Evolutionary conservation across 495 filamentous ascomycete genomes (phyloP).

Genomic region (Cercophora newfieldiana): DNA sequence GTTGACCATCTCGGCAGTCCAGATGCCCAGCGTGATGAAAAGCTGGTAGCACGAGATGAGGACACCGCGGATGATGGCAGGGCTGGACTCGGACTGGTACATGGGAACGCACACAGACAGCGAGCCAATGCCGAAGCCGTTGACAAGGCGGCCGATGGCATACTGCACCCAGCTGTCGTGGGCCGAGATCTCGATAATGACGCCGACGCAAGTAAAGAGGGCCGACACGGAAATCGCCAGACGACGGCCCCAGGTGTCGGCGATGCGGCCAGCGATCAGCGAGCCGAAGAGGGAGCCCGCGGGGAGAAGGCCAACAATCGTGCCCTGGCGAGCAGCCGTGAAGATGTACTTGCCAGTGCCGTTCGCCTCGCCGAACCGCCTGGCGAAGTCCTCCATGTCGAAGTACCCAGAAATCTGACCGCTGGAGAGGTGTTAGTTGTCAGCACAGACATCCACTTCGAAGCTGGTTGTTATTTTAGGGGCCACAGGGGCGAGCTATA

Average conservation of each 20-base stretch:
- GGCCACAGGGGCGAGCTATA: neutral
- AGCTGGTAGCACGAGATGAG: constrained; percentile 77
- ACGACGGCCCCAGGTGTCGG: constrained; percentile 47
- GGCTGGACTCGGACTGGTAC: constrained; percentile 71
- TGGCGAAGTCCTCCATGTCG: constrained; percentile 56
- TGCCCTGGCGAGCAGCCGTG: constrained; percentile 51
- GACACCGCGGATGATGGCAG: constrained; percentile 64
- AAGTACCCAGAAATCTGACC: constrained; percentile 59
- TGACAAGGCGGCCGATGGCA: constrained; percentile 57
- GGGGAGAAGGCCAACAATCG: constrained; percentile 58
- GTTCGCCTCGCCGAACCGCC: constrained; percentile 46
- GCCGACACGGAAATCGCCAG: constrained; percentile 57
- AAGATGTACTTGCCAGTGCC: constrained; percentile 39
- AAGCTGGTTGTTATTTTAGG: neutral
- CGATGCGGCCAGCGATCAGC: constrained; percentile 60
- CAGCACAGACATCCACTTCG: constrained; percentile 12
- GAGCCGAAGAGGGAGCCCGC: constrained; percentile 72
- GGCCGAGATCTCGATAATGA: constrained; percentile 65
- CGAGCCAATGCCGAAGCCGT: constrained; percentile 69
- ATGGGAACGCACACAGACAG: constrained; percentile 71
- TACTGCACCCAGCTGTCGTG: constrained; percentile 51
- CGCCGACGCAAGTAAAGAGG: constrained; percentile 66
- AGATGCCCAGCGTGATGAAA: constrained; percentile 85
- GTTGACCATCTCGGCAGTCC: constrained; percentile 79
- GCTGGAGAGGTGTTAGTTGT: constrained; percentile 21